Percentiles rank a stretch among this genome's conserved stretches.
These are phyloP conservation scores for Podila horticola DNA, from an alignment of 192 early-diverging fungal species.

Conservation along the genomic window DNA sequence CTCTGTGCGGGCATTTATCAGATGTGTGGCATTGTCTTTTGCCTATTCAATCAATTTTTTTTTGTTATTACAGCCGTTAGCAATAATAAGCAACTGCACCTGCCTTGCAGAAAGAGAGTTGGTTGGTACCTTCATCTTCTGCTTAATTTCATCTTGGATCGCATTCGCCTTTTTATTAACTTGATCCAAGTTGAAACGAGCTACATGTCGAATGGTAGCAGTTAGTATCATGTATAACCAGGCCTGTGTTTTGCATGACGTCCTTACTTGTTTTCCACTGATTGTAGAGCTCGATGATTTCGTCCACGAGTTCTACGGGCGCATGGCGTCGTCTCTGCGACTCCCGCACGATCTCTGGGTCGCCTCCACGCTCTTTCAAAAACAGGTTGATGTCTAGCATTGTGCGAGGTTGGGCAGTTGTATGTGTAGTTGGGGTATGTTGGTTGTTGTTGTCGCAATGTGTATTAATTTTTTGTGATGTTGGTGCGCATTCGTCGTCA, in stretches of 20 bases:
- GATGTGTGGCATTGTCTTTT: conserved; percentile 83
- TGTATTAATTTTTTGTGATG: too few relatives aligned
- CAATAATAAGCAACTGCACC: background rate
- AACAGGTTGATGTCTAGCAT: conserved; percentile 97
- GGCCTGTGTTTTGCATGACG: too few relatives aligned
- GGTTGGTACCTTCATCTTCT: conserved; percentile 83
- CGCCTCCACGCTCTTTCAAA: conserved; percentile 90
- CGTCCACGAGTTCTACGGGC: conserved; percentile 86
- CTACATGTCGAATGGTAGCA: conserved; percentile 49
- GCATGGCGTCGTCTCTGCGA: conserved; percentile 93
- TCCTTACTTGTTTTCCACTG: conserved; percentile 86
- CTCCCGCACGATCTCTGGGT: conserved; percentile 91
- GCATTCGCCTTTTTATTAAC: conserved; percentile 92
- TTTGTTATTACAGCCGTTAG: background rate
- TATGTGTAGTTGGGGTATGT: too few relatives aligned
- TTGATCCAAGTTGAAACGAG: conserved; percentile 86
- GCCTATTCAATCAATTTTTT: conserved; percentile 27
- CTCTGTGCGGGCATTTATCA: conserved; percentile 77
- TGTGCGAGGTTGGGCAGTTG: background rate
- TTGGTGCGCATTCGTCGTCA: too few relatives aligned
- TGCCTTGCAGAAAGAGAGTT: too few relatives aligned
- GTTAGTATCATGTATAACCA: too few relatives aligned
- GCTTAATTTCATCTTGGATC: conserved; percentile 89
- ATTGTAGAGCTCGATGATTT: conserved; percentile 89
- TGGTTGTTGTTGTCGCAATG: too few relatives aligned